Evolutionary conservation across 1,284 basidiomycete species (phyloP), one percentile per base, ranked within the genome.

Genomic region (Apiotrichum gamsii): DNA sequence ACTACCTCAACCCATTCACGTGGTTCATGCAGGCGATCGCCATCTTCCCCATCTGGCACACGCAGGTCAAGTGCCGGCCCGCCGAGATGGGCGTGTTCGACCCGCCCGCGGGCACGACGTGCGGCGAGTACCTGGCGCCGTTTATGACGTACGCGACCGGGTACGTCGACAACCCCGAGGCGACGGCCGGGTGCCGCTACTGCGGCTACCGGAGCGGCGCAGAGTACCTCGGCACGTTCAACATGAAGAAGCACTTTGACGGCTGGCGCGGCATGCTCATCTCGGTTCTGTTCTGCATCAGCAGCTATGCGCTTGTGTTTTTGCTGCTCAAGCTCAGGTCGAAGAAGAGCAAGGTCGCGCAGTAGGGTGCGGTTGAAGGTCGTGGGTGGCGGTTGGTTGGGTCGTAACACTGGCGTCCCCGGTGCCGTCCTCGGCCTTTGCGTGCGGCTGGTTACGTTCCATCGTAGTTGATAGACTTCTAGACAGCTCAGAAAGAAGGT

Each of bases 31-130:
- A 65, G 18, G 62, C 56, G 14, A 51, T 65, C 25, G 33, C 61
- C 40, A 51, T 51, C 33, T 55, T 51, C 21, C 53, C 58, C 37
- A 39, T 66, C 18, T 62, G 61, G 57, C 51, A 67, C 54, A 49
- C 54, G 18, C 43, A 56, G 2, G 61, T 67, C 45, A 44, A 58
- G 36, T 74, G 71, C 53, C 44, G 44, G 18, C 49, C 57, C 6
- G 19, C 49, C n/a, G 72, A 72, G 50, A 65, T 54, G 48, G 59
- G 59, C 5, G 39, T 51, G 10, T 65, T 73, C 52, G 52, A 62
- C 43, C 66, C 71, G 14, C 69, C 69, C 0, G 4, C 46, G 2
- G 65, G 62, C 18, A 58, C 63, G 56, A 67, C 70, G 10, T 72
- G 72, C 43, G 54, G 49, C 2, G 39, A 48, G 21, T 72, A 68